These are phyloP conservation scores for Fagopyrum homotropicum DNA, from an alignment of 148 eudicot species.

Conservation along the genomic window DNA sequence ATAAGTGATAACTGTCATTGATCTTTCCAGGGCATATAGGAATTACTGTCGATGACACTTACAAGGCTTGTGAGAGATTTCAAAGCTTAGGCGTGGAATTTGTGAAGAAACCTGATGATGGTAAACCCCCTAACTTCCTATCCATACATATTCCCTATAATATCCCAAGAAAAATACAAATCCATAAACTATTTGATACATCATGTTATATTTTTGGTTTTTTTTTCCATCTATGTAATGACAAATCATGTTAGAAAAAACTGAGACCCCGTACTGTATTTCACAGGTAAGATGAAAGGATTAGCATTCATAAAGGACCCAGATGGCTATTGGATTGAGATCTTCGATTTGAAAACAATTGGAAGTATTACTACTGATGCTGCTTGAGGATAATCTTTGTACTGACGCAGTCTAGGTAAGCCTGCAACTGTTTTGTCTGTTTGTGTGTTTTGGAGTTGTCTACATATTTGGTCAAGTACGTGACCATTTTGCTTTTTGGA, in stretches of 20 bases:
- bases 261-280: neutral
- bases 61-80: conserved; percentile 88
- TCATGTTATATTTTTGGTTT: neutral
- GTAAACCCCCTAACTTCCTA: conserved; percentile 24
- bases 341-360: conserved; percentile 60
- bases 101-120: conserved; percentile 87
- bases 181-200: neutral
- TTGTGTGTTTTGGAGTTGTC: neutral
- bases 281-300: conserved; percentile 77
- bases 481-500: neutral
- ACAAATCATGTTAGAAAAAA: neutral
- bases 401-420: neutral
- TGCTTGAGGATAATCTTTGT: conserved; percentile 4
- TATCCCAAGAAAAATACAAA: neutral
- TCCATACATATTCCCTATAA: neutral
- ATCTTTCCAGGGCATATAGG: conserved; percentile 77
- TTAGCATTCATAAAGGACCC: conserved; percentile 95
- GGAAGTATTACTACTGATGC: conserved; percentile 33
- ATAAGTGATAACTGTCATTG: neutral
- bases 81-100: conserved; percentile 69
- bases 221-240: neutral
- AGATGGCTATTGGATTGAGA: conserved; percentile 97
- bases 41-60: conserved; percentile 82
- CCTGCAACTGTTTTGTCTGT: neutral
- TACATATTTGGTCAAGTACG: neutral